These are phyloP conservation scores for Drechslerella coelobrocha DNA, from an alignment of 2,329 filamentous ascomycete species.

Conservation along the genomic window DNA sequence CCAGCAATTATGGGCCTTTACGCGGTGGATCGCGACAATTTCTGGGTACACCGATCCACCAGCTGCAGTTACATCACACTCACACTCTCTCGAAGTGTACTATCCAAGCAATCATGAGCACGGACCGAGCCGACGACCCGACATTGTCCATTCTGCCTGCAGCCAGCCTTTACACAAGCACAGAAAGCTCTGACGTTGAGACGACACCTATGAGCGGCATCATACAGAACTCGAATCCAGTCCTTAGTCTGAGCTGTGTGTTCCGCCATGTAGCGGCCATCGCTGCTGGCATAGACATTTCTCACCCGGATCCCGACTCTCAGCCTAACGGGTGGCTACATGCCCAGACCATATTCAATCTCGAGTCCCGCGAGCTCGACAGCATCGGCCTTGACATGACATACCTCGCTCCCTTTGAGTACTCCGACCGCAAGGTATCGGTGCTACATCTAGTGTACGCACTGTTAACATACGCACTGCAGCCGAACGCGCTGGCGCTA, in stretches of 20 bases:
- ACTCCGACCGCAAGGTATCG: constrained; percentile 24
- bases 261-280: constrained; percentile 29
- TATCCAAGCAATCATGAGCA: no score
- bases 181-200: neutral
- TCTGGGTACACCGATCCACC: no score
- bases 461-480: constrained; percentile 28
- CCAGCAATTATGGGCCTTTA: no score
- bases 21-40: no score
- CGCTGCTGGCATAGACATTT: constrained; percentile 34
- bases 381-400: neutral
- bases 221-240: constrained; percentile 13
- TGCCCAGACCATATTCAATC: constrained; percentile 19
- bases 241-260: constrained; percentile 6
- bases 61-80: no score
- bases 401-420: constrained; percentile 28
- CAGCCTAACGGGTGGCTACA: constrained; percentile 25
- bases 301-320: constrained; percentile 22
- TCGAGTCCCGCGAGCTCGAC: neutral
- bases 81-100: no score
- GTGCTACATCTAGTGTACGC: constrained; percentile 36
- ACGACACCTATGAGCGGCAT: neutral
- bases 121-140: no score
- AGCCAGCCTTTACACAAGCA: no score
- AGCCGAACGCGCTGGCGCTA: constrained; percentile 35
- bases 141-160: no score